phyloP scores from a whole-genome alignment of 129 eudicot species.

The Flaveria robusta region DNA sequence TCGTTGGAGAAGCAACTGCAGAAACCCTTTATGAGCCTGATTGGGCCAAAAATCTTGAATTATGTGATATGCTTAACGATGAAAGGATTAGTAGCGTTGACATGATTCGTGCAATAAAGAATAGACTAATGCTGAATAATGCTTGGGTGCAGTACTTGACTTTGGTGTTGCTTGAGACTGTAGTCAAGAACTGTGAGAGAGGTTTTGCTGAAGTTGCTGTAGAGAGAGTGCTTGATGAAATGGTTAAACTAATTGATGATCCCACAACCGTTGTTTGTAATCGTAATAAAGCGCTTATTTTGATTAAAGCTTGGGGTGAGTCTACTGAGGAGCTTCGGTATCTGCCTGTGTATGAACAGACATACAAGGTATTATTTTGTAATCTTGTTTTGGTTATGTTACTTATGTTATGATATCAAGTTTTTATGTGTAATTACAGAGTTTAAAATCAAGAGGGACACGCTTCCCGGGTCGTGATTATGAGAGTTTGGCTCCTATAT shows the following conservation, averaged over 20 bases:
- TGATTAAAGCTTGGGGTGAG: slow-evolving; percentile 98
- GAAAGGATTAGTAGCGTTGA: slow-evolving; percentile 76
- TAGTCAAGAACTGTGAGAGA: slow-evolving; percentile 91
- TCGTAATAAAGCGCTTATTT: slow-evolving; percentile 77
- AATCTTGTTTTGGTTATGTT: neutral
- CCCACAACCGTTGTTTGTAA: slow-evolving; percentile 87
- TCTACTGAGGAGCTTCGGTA: slow-evolving; percentile 90
- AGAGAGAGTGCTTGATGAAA: slow-evolving; percentile 95
- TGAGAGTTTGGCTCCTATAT: slow-evolving; percentile 90
- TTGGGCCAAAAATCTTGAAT: slow-evolving; percentile 83
- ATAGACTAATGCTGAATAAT: slow-evolving; percentile 67
- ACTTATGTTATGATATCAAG: slow-evolving; percentile 5
- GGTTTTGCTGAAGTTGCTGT: slow-evolving; percentile 94
- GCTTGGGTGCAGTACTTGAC: slow-evolving; percentile 85
- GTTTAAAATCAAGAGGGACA: slow-evolving; percentile 89
- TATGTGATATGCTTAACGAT: slow-evolving; percentile 85
- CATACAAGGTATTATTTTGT: slow-evolving; percentile 76
- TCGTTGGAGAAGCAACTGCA: slow-evolving; percentile 91
- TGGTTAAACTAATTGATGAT: slow-evolving; percentile 96
- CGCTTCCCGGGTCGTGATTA: slow-evolving; percentile 93
- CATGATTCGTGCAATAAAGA: slow-evolving; percentile 74
- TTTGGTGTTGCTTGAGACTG: slow-evolving; percentile 85
- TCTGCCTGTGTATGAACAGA: slow-evolving; percentile 93
- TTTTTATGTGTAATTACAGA: slow-evolving; percentile 42
- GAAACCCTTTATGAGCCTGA: slow-evolving; percentile 84